A percentile compares a stretch with the other conserved stretches of the same genome.
phyloP scores from a whole-genome alignment of 768 basidiomycete species.

The Collybia sp. region DNA sequence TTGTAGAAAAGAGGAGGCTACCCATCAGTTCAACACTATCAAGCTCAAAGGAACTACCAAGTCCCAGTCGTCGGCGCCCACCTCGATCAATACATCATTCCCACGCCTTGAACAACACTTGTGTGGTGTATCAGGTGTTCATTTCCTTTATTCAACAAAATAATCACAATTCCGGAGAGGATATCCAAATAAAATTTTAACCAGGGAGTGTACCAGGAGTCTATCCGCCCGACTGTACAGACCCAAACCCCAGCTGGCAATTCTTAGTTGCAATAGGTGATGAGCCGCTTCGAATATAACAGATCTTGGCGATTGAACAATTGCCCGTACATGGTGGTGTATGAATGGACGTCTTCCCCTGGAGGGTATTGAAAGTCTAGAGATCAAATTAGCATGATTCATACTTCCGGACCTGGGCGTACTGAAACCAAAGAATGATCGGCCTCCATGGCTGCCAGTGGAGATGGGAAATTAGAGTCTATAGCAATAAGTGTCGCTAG shows the following conservation, averaged over 20 bases:
- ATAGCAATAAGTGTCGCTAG: not conserved
- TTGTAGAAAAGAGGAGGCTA: constrained; percentile 64
- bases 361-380: constrained; percentile 63
- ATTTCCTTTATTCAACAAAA: no score
- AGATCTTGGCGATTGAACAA: constrained; percentile 66
- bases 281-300: constrained; percentile 75
- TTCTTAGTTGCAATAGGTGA: constrained; percentile 54
- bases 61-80: not conserved
- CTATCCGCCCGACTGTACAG: constrained; percentile 24
- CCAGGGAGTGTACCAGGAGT: no score
- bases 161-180: no score
- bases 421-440: constrained; percentile 58
- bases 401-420: constrained; percentile 12
- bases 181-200: no score
- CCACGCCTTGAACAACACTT: not conserved
- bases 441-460: constrained; percentile 47
- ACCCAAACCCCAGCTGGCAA: constrained; percentile 61
- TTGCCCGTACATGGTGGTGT: constrained; percentile 52
- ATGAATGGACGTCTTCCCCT: constrained; percentile 63
- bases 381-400: not conserved
- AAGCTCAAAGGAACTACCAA: no score
- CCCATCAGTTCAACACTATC: no score
- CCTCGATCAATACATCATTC: constrained; percentile 3
- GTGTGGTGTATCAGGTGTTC: no score
- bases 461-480: not conserved